Base-by-base conservation (phyloP, 108 stramenopile species). In the Pseudonitzschia multiseries region DNA sequence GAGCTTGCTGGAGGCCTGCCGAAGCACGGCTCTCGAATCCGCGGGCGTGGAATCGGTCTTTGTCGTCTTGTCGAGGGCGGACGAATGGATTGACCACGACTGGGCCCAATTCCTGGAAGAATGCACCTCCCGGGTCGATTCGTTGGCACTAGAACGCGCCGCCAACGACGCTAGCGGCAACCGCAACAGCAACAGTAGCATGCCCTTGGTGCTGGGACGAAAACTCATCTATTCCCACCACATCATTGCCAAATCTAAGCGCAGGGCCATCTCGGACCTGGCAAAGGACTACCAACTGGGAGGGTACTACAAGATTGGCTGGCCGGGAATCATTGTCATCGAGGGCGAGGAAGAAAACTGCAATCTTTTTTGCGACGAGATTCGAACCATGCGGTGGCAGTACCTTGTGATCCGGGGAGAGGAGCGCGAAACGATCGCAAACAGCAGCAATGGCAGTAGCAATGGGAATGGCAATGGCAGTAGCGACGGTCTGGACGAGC, bases 191-290 rank as follows among this genome's bases (percentile, higher is more conserved):
- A 9, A 18, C 17, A n/a, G n/a, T n/a, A n/a, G n/a, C n/a, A n/a
- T n/a, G n/a, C 68, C 59, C 18, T 26, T 40, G 22, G 32, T 61
- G 20, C 56, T 94, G 48, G 90, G 87, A 24, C 81, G 90, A 32
- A 68, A 86, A 51, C 61, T 87, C 15, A 92, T 94, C 33, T 89
- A 91, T 65, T 91, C 89, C 8, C 93, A 94, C 82, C 93, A 94
- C 65, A 94, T 94, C 36, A 94, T 94, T 76, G 84, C 93, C 40
- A 88, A 88, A 72, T 72, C 73, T 21, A 94, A 94, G 65, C 86
- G 93, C 41, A 77, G 60, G 33, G 86, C 80, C 27, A 81, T 94
- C 24, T 70, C 66, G 41, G 72, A 77, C 50, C 74, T 94, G 28
- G 89, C 89, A 21, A 48, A 63, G 9, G 74, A 90, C 24, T 80